Conservation (phyloP, 148 eudicot genomes). For the Nepenthes mirabilis region DNA sequence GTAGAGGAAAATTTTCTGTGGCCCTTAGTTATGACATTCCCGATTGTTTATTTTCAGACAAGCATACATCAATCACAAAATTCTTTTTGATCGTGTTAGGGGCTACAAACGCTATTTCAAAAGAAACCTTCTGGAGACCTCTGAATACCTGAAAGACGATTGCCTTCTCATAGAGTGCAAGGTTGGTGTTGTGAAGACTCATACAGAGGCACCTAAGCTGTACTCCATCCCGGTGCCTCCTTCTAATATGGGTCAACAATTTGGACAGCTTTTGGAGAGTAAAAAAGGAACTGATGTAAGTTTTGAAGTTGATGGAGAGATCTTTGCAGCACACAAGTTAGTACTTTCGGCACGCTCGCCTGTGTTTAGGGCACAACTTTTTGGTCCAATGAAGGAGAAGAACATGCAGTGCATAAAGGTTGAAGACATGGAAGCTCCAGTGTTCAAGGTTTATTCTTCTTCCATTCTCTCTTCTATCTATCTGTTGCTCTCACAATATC, state of each 20-base stretch:
- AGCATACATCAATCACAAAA: not conserved
- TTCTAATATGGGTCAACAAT: conserved; percentile 30
- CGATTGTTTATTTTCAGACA: too few species aligned
- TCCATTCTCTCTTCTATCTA: not conserved
- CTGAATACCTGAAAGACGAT: conserved; percentile 33
- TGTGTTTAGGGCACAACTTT: conserved; percentile 40
- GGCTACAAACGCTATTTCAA: conserved; percentile 32
- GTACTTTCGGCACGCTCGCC: conserved; percentile 41
- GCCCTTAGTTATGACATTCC: too few species aligned
- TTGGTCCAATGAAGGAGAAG: conserved; percentile 37
- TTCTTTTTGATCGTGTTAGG: conserved; percentile 13
- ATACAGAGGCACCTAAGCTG: conserved; percentile 23
- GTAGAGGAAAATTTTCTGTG: too few species aligned
- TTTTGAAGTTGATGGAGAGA: conserved; percentile 30
- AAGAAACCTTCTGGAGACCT: conserved; percentile 23
- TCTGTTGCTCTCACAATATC: not conserved
- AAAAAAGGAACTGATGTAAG: conserved; percentile 19
- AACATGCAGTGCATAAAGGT: conserved; percentile 20
- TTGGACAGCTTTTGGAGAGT: conserved; percentile 27
- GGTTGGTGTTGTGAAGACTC: conserved; percentile 31
- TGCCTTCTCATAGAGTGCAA: conserved; percentile 25
- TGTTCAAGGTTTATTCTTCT: conserved; percentile 26
- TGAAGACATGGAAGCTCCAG: conserved; percentile 35
- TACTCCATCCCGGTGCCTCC: conserved; percentile 21
- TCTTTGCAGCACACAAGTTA: conserved; percentile 27